Base-by-base conservation (phyloP, 306 rosid genomes). In the Gillenia trifoliata region DNA sequence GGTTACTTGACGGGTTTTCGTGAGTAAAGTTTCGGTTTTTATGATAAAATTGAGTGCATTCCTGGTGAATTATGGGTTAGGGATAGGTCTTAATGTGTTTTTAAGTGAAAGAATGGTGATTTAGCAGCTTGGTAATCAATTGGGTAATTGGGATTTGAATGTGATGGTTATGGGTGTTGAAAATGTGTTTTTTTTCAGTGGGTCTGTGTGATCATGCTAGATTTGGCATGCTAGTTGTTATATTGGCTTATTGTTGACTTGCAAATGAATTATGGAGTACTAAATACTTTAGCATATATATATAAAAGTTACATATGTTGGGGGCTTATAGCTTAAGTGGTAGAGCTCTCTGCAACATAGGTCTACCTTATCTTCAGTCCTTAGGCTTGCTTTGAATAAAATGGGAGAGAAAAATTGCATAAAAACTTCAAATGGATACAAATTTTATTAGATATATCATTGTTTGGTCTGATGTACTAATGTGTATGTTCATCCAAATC, bases 51-150 rank as follows among this genome's bases (percentile, higher is more conserved):
- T 40, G 36, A 22, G 38, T 36, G 6, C 41, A 13, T 6, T 31
- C 63, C 75, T 41, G 50, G 60, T 20, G 73, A 70, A 67, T 77
- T 77, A 12, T 72, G 70, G 73, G 72, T 57, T 40, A 25, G 71
- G 78, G 73, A 61, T 61, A 7, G 43, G 61, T 22, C 54, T 60
- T 69, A 49, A 15, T 68, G 26, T 36, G 36, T 26, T n/a, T n/a
- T 3, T 38, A 31, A 66, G 38, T 22, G 45, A 22, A 23, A 15
- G 41, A 36, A 15, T 59, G 40, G 49, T 65, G 22, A 33, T 52
- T 70, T 54, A n/a, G 49, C 8, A 36, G 75, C 52, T 57, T 55
- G 36, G n/a, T 25, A 19, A 6, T 64, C 43, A 15, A 8, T 33
- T 10, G 34, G 54, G n/a, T 65, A 28, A 9, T 66, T 75, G 9